Conservation (phyloP, 106 monocot genomes). For the Platanthera zijinensis region DNA sequence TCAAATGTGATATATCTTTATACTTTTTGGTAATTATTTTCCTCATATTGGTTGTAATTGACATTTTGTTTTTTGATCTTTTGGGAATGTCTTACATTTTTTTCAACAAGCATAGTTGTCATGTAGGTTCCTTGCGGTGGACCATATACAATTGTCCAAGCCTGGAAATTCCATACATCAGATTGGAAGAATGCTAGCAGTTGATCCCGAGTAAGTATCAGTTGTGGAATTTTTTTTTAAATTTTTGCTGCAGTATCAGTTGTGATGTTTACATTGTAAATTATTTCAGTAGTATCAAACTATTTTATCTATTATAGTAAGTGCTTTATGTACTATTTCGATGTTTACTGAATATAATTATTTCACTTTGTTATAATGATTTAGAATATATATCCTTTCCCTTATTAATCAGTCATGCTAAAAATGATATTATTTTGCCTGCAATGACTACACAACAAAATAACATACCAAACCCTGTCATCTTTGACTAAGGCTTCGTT, state of each 20-base stretch:
- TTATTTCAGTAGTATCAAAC: too few species aligned
- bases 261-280: too few species aligned
- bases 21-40: not conserved
- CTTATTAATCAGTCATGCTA: not conserved
- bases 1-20: not conserved
- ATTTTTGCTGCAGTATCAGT: too few species aligned
- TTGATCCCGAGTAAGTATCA: constrained; percentile 54
- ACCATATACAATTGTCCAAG: constrained; percentile 62
- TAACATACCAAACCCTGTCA: not conserved
- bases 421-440: constrained; percentile 6
- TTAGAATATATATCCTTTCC: not conserved
- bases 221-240: too few species aligned
- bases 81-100: not conserved
- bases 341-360: not conserved
- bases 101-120: not conserved
- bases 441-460: not conserved
- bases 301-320: not conserved
- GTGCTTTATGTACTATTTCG: not conserved
- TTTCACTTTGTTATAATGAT: not conserved
- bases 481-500: too few species aligned
- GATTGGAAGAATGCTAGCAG: constrained; percentile 80
- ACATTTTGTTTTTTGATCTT: not conserved
- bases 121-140: constrained; percentile 70
- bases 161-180: constrained; percentile 62
- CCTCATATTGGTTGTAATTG: not conserved